Conservation (phyloP, 345 rosid genomes). For the Pugionium cornutum region DNA sequence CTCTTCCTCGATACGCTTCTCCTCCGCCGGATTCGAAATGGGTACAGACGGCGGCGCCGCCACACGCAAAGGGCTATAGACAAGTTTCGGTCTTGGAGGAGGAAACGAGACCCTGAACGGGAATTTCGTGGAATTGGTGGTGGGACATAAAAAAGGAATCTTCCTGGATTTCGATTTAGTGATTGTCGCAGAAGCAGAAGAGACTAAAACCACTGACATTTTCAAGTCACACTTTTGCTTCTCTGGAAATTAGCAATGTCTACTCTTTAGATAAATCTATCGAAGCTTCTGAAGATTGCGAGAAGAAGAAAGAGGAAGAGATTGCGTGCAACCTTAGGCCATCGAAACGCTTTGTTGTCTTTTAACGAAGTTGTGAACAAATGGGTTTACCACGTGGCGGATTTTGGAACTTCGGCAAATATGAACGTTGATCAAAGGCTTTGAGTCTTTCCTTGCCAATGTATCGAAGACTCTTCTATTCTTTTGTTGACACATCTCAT, state of each 20-base stretch:
- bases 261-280: neutral
- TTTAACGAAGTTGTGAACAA: slow-evolving; percentile 23
- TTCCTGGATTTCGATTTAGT: slow-evolving; percentile 31
- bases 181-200: slow-evolving; percentile 33
- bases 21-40: slow-evolving; percentile 42
- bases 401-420: slow-evolving; percentile 25
- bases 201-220: slow-evolving; percentile 40
- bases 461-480: too few relatives aligned
- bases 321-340: slow-evolving; percentile 31
- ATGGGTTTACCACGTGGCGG: slow-evolving; percentile 32
- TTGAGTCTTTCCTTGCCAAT: too few relatives aligned
- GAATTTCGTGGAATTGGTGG: slow-evolving; percentile 17
- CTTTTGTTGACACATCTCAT: too few relatives aligned
- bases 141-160: slow-evolving; percentile 33
- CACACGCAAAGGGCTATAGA: slow-evolving; percentile 44
- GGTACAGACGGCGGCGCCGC: slow-evolving; percentile 65
- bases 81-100: slow-evolving; percentile 16
- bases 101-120: slow-evolving; percentile 13
- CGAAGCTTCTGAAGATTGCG: slow-evolving; percentile 8
- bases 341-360: slow-evolving; percentile 11
- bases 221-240: neutral
- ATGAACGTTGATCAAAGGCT: slow-evolving; percentile 6
- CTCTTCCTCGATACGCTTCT: slow-evolving; percentile 49
- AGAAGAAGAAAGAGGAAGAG: slow-evolving; percentile 33
- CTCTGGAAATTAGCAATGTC: neutral